Base-by-base conservation (phyloP, 192 early-diverging fungal species). In the Thamnidium elegans region DNA sequence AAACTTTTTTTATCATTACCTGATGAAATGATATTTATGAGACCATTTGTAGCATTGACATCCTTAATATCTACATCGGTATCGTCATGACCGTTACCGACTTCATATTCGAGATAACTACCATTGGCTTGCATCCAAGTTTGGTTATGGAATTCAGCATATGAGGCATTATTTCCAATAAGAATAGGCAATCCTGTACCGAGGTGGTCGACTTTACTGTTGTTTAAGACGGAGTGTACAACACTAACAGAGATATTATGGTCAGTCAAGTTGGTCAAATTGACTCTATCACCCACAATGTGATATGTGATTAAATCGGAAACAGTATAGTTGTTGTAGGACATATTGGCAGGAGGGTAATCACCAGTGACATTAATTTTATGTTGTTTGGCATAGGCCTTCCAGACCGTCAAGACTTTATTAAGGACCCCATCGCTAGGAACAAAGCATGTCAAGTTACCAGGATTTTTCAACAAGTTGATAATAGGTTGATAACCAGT, bases 1-100 rank as follows among this genome's bases (percentile, higher is more conserved):
- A 26, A 26, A n/a, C n/a, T n/a, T n/a, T n/a, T n/a, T 26, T 1
- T 26, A 26, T 26, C 26, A 3, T 47, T 61, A 61, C 59, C 59
- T 47, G 39, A 34, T 36, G 59, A 47, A 60, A 67, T 60, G 8
- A 52, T 30, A 15, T 67, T 51, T 11, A 67, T 43, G 20, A 50
- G 50, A 6, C 66, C 66, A 17, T 67, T 67, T 17, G 66, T 52
- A 13, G 66, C 56, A 39, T 42, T 59, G n/a, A 67, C 8, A 48
- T 61, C 59, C 43, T 46, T 61, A 10, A 31, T 31, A n/a, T 26
- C 7, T 13, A 61, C 45, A 48, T 48, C 45, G 19, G 55, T 34
- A 0, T 58, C 48, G 0, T 43, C 56, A 1, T 60, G 4, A 43
- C 56, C 66, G 52, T 67, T 60, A 23, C 66, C 66, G 14, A 67